phyloP scores from a whole-genome alignment of 2,329 filamentous ascomycete species.

The Trichoderma harzianum region DNA sequence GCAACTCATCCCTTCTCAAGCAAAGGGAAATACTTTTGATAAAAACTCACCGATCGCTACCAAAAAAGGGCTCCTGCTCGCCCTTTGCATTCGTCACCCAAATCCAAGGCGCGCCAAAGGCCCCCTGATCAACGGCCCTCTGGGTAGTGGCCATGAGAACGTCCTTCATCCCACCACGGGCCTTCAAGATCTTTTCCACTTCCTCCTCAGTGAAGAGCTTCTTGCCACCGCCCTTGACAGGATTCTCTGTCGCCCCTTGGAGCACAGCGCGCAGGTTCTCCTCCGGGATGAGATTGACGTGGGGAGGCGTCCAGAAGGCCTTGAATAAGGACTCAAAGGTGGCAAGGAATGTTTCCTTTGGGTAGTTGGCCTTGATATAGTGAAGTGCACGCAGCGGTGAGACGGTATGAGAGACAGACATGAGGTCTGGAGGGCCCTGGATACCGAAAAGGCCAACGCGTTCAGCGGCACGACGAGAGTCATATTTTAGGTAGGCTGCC shows the following conservation, averaged over 20 bases:
- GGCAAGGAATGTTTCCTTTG: conserved; percentile 47
- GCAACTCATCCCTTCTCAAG: not conserved
- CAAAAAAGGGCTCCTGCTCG: conserved; percentile 67
- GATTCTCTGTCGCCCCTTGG: conserved; percentile 29
- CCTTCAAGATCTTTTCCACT: conserved; percentile 53
- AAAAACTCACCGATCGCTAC: conserved; percentile 59
- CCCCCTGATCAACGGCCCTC: conserved; percentile 60
- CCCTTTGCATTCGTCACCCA: conserved; percentile 60
- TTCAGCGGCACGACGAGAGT: conserved; percentile 39
- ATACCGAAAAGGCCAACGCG: conserved; percentile 38
- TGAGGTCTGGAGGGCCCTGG: conserved; percentile 42
- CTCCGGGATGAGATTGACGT: conserved; percentile 57
- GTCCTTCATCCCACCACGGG: conserved; percentile 45
- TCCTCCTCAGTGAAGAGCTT: conserved; percentile 50
- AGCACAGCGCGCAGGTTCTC: conserved; percentile 46
- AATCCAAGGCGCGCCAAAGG: conserved; percentile 76
- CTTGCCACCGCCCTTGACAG: conserved; percentile 13
- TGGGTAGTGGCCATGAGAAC: conserved; percentile 56
- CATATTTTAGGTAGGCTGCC: conserved; percentile 50
- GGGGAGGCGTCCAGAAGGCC: conserved; percentile 59
- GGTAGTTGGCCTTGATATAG: conserved; percentile 60
- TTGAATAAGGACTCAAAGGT: conserved; percentile 55
- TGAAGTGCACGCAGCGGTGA: conserved; percentile 64
- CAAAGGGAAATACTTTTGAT: not conserved
- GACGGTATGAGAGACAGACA: conserved; percentile 41